These are phyloP conservation scores for Verticillium isaacii DNA, from an alignment of 2,329 filamentous ascomycete species.

Conservation along the genomic window DNA sequence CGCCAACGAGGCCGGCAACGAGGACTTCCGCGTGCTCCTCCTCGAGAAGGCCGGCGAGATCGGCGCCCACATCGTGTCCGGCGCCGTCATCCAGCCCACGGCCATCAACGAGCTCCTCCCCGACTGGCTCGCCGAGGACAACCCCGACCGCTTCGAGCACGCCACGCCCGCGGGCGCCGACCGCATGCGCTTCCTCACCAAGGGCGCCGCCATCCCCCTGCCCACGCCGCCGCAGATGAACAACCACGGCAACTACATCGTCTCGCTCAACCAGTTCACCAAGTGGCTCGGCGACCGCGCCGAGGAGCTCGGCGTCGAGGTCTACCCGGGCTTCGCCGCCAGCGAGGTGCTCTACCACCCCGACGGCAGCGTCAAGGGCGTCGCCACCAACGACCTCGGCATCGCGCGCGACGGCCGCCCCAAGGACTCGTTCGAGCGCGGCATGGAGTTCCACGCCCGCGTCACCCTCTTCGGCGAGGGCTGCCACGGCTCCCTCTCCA, in stretches of 20 bases:
- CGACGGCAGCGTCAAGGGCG: slow-evolving; percentile 86
- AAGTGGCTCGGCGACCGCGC: slow-evolving; percentile 95
- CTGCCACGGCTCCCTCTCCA: slow-evolving; percentile 91
- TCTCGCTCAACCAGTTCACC: slow-evolving; percentile 89
- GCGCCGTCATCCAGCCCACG: slow-evolving; percentile 87
- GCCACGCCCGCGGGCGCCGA: slow-evolving; percentile 80
- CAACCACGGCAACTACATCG: slow-evolving; percentile 96
- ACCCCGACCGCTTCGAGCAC: slow-evolving; percentile 81
- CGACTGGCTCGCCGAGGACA: slow-evolving; percentile 87
- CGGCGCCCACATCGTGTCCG: slow-evolving; percentile 91
- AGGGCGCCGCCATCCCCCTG: slow-evolving; percentile 66
- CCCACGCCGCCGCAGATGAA: slow-evolving; percentile 95
- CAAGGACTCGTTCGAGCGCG: slow-evolving; percentile 88
- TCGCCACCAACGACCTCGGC: slow-evolving; percentile 93
- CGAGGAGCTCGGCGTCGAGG: slow-evolving; percentile 93
- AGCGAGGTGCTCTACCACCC: slow-evolving; percentile 83
- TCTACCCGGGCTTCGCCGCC: slow-evolving; percentile 94
- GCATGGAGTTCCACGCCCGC: slow-evolving; percentile 96
- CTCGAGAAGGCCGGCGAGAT: slow-evolving; percentile 94
- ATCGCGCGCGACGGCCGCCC: slow-evolving; percentile 76
- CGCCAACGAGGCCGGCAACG: slow-evolving; percentile 89
- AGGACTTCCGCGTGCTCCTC: slow-evolving; percentile 88
- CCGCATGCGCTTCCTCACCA: slow-evolving; percentile 91
- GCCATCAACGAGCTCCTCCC: slow-evolving; percentile 87
- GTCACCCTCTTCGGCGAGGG: slow-evolving; percentile 92